Conservation (phyloP, 148 eudicot genomes). For the Salicornia ramosissima region DNA sequence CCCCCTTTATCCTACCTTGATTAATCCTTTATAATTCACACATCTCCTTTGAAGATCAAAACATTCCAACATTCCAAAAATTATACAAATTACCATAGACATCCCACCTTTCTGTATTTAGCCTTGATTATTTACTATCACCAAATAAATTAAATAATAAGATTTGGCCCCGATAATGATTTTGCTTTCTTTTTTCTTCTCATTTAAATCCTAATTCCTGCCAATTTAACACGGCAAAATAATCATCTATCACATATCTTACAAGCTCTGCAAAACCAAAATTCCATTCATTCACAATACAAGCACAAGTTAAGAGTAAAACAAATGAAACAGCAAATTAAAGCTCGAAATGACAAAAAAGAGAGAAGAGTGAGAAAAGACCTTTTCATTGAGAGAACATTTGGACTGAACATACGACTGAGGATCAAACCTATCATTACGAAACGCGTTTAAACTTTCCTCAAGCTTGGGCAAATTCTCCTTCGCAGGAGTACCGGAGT, state of each 20-base stretch:
- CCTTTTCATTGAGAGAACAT: slow-evolving; percentile 87
- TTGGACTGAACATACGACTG: slow-evolving; percentile 72
- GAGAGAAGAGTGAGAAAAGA: slow-evolving; percentile 9
- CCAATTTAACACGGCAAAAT: too few species aligned
- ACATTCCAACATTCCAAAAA: too few species aligned
- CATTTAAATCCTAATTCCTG: too few species aligned
- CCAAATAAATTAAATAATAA: too few species aligned
- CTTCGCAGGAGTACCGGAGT: slow-evolving; percentile 45
- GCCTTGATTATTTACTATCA: neutral
- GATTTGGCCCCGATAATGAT: too few species aligned
- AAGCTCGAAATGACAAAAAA: neutral
- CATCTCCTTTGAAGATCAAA: too few species aligned
- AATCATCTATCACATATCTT: neutral
- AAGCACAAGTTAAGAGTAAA: neutral
- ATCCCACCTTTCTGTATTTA: neutral
- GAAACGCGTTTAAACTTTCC: slow-evolving; percentile 79
- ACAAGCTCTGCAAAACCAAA: neutral
- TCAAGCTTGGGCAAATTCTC: slow-evolving; percentile 66
- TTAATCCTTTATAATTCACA: neutral
- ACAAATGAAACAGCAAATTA: neutral
- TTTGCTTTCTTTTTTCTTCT: too few species aligned
- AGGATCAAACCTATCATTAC: slow-evolving; percentile 74
- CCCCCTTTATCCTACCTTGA: neutral
- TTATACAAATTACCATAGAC: too few species aligned
- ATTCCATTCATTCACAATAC: neutral